phyloP scores from a whole-genome alignment of 1,139 yeast genomes.

The Debaryomycetaceae sp. region DNA sequence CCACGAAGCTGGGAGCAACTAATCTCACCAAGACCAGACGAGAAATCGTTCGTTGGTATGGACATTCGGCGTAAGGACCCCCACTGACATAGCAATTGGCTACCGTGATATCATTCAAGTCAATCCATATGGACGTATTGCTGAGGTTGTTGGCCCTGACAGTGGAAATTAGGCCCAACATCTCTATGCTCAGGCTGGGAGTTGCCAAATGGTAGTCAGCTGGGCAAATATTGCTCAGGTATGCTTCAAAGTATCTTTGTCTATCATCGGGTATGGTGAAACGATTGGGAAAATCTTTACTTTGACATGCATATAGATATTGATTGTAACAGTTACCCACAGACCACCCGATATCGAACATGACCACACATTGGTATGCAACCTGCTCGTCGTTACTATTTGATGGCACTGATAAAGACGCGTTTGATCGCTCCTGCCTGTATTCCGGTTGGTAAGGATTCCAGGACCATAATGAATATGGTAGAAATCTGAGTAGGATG shows the following conservation, averaged over 20 bases:
- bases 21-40: conserved; percentile 56
- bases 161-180: conserved; percentile 25
- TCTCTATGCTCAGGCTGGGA: conserved; percentile 50
- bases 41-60: conserved; percentile 59
- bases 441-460: conserved; percentile 48
- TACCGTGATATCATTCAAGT: conserved; percentile 73
- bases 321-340: conserved; percentile 62
- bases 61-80: conserved; percentile 76
- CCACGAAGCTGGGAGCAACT: conserved; percentile 63
- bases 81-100: conserved; percentile 83
- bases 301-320: conserved; percentile 56
- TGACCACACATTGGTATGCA: conserved; percentile 62
- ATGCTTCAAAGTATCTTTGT: conserved; percentile 52
- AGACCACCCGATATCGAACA: conserved; percentile 49
- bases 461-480: conserved; percentile 68
- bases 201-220: conserved; percentile 47
- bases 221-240: conserved; percentile 42
- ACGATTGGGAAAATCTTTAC: conserved; percentile 28
- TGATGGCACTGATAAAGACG: background rate
- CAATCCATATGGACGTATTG: conserved; percentile 64
- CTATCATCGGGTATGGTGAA: conserved; percentile 45
- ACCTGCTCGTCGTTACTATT: conserved; percentile 8
- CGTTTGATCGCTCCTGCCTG: background rate
- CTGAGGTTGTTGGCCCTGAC: conserved; percentile 14
- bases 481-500: conserved; percentile 22